These are phyloP conservation scores for Trichophyton rubrum DNA, from an alignment of 2,329 filamentous ascomycete genomes.

Conservation along the genomic window DNA sequence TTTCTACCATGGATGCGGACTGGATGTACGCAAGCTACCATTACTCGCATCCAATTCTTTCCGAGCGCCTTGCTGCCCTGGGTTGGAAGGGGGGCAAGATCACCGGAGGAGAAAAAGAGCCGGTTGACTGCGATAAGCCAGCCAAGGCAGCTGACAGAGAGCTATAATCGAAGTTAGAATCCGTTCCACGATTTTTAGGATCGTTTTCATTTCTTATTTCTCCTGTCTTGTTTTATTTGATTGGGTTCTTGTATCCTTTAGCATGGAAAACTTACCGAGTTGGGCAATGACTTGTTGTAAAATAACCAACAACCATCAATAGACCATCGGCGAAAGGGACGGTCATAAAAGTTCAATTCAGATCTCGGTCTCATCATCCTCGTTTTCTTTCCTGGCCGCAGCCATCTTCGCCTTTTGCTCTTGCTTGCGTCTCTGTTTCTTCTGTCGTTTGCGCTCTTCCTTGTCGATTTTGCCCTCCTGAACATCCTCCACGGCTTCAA, in stretches of 20 bases:
- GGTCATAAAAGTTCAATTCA: background rate
- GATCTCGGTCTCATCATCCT: background rate
- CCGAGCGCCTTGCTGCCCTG: slow-evolving; percentile 81
- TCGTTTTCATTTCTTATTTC: background rate
- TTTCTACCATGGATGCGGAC: slow-evolving; percentile 97
- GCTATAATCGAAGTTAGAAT: slow-evolving; percentile 39
- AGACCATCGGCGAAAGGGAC: background rate
- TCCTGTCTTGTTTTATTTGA: too few species aligned
- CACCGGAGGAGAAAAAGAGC: slow-evolving; percentile 34
- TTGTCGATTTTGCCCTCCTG: slow-evolving; percentile 33
- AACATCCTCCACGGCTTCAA: slow-evolving; percentile 27
- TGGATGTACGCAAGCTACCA: slow-evolving; percentile 98
- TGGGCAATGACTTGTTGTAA: slow-evolving; percentile 1
- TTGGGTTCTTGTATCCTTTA: background rate
- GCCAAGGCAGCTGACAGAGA: slow-evolving; percentile 65
- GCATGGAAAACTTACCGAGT: background rate
- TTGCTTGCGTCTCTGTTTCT: slow-evolving; percentile 42
- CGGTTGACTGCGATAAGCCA: slow-evolving; percentile 44
- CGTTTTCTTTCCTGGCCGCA: slow-evolving; percentile 11
- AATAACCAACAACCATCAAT: background rate
- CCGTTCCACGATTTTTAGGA: background rate
- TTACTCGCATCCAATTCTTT: slow-evolving; percentile 92
- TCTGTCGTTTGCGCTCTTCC: slow-evolving; percentile 42
- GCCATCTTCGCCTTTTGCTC: slow-evolving; percentile 30
- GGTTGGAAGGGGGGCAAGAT: slow-evolving; percentile 59